These are phyloP conservation scores for Clonostachys sp. DNA, from an alignment of 2,329 filamentous ascomycete species.

Conservation along the genomic window DNA sequence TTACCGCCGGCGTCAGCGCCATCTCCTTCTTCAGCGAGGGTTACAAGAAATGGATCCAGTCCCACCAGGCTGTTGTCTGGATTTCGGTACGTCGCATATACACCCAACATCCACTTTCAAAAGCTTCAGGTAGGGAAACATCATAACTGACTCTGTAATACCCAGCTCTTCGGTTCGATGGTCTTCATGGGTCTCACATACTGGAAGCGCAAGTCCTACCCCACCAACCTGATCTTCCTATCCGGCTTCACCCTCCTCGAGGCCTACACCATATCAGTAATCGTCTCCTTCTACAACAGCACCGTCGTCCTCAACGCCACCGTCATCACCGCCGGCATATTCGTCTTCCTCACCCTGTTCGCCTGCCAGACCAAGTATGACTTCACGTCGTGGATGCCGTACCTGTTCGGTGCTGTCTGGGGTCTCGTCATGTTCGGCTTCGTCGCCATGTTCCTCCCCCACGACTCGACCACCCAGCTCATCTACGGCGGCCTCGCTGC, in stretches of 20 bases:
- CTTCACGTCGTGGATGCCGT: slow-evolving; percentile 96
- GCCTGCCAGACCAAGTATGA: slow-evolving; percentile 98
- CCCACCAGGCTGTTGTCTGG: slow-evolving; percentile 80
- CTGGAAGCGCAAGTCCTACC: slow-evolving; percentile 95
- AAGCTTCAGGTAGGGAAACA: not conserved
- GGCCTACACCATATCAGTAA: slow-evolving; percentile 88
- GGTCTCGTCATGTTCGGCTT: slow-evolving; percentile 88
- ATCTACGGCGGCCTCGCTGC: slow-evolving; percentile 79
- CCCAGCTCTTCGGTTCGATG: slow-evolving; percentile 73
- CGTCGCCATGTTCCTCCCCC: slow-evolving; percentile 85
- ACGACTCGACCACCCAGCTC: slow-evolving; percentile 76
- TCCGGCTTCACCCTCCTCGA: slow-evolving; percentile 85
- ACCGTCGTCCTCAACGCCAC: slow-evolving; percentile 86
- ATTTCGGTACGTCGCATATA: slow-evolving; percentile 54
- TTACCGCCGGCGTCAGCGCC: slow-evolving; percentile 74
- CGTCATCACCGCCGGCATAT: slow-evolving; percentile 79
- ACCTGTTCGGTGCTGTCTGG: slow-evolving; percentile 89
- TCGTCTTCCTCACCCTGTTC: slow-evolving; percentile 76
- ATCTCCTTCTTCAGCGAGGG: slow-evolving; percentile 77
- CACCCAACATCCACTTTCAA: not conserved
- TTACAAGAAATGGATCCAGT: slow-evolving; percentile 86
- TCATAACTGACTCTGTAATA: not conserved
- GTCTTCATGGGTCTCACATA: slow-evolving; percentile 83
- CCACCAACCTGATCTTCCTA: slow-evolving; percentile 91
- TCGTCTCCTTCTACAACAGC: slow-evolving; percentile 85